Base-by-base conservation (phyloP, 306 rosid genomes). In the Fragaria nilgerrensis region DNA sequence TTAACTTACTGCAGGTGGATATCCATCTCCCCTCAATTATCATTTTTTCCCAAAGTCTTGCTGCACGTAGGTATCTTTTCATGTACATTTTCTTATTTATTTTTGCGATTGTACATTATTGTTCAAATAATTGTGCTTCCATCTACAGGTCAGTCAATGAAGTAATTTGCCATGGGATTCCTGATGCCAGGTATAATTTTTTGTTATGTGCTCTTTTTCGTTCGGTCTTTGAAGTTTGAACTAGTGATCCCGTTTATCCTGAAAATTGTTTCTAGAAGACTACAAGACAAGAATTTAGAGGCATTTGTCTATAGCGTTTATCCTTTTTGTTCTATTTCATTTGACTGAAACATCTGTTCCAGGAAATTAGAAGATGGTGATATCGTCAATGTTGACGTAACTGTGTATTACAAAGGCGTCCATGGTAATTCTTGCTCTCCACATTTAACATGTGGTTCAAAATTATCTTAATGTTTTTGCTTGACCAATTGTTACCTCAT, bases 131-230 rank as follows among this genome's bases (percentile, higher is more conserved):
- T 68, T 68, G 77, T 39, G 41, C 44, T 20, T 45, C 68, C 69
- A 70, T 79, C 79, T 77, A 73, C 96, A 95, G 99, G 79, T 95
- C 99, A 32, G 96, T 95, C 47, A 95, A 95, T 77, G 99, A 95
- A 95, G 93, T 95, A 70, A 87, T 95, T 88, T 95, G 99, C 83
- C 99, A 95, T 84, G 99, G 99, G 75, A 92, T 95, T 85, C 99
- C 99, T 62, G 99, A 95, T 88, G 97, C 97, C 50, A 92, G 97
- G 99, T 95, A 79, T 25, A 62, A 10, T 67, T 20, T 20, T 48
- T 1, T 48, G 39, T 48, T 48, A 19, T 17, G 29, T 48, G 13
- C 15, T 49, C 32, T 48, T 71, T 17, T 50, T 49, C 12, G 12
- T 32, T 25, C 9, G 2, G 6, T 58, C 9, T 11, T 23, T 32